Conservation (phyloP, 768 basidiomycete genomes). For the Fistulinella prunicolor region DNA sequence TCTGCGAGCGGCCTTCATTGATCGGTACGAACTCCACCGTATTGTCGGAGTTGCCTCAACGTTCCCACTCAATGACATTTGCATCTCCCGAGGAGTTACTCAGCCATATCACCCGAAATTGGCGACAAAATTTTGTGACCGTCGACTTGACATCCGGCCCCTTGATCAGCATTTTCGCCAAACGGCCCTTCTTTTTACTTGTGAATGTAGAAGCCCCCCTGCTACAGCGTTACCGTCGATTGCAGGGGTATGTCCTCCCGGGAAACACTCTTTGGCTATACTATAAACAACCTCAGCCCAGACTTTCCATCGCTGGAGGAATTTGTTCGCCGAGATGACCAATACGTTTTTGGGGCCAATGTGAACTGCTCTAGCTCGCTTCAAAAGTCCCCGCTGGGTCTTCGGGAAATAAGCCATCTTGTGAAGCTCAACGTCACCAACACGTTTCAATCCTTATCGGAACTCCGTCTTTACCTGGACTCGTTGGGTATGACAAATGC, state of each 20-base stretch:
- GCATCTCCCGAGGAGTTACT: constrained; percentile 53
- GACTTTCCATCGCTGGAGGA: constrained; percentile 51
- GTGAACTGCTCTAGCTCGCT: constrained; percentile 19
- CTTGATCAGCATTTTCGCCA: constrained; percentile 67
- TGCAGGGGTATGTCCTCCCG: constrained; percentile 41
- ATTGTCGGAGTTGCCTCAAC: constrained; percentile 19
- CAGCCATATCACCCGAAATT: constrained; percentile 73
- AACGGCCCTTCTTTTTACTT: constrained; percentile 88
- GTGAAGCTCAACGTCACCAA: constrained; percentile 64
- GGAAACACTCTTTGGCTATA: not conserved
- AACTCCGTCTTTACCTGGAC: constrained; percentile 63
- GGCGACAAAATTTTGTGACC: constrained; percentile 81
- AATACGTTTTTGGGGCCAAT: constrained; percentile 53
- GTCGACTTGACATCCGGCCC: constrained; percentile 56
- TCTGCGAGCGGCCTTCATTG: constrained; percentile 14
- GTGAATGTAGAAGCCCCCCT: constrained; percentile 82
- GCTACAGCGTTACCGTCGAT: constrained; percentile 61
- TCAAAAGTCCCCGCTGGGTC: constrained; percentile 5
- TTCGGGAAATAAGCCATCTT: constrained; percentile 38
- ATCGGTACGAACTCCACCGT: constrained; percentile 21
- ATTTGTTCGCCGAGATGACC: constrained; percentile 76
- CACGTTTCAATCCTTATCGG: constrained; percentile 50
- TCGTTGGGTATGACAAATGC: constrained; percentile 64
- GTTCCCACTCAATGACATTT: constrained; percentile 34
- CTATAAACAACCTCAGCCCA: constrained; percentile 17